phyloP scores from a whole-genome alignment of 2,329 filamentous ascomycete genomes.

The Penicillium sp. region DNA sequence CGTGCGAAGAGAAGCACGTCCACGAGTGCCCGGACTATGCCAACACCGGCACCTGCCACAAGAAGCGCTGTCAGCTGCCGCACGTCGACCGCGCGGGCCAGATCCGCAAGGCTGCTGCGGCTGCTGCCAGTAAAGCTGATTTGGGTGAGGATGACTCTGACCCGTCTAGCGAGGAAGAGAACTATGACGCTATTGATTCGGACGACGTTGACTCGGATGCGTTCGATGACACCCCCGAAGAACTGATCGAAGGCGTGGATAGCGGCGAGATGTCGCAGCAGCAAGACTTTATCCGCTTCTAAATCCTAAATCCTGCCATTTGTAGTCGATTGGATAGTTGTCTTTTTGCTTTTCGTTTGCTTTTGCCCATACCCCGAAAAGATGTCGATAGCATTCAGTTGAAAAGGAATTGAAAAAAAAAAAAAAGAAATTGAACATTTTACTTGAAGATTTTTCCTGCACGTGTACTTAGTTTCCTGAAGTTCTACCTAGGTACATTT shows the following conservation, averaged over 20 bases:
- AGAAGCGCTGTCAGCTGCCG: conserved; percentile 75
- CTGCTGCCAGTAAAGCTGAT: conserved; percentile 43
- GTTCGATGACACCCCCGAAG: conserved; percentile 44
- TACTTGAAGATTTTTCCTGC: not conserved
- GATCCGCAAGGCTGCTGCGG: conserved; percentile 55
- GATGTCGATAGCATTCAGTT: conserved; percentile 2
- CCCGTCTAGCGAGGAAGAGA: conserved; percentile 74
- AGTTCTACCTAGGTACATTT: not conserved
- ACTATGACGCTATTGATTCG: conserved; percentile 61
- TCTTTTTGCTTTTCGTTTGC: not conserved
- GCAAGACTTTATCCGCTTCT: conserved; percentile 54
- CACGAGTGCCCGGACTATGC: conserved; percentile 94
- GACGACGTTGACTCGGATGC: conserved; percentile 70
- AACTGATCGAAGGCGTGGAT: conserved; percentile 38
- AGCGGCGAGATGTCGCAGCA: conserved; percentile 52
- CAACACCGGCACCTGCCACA: conserved; percentile 81
- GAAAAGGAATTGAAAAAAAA: not conserved
- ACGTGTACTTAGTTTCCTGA: not conserved
- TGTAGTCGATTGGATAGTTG: conserved; percentile 12
- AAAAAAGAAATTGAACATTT: not conserved
- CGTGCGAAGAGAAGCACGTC: conserved; percentile 79
- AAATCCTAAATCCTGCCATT: conserved; percentile 8
- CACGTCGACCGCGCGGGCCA: conserved; percentile 87
- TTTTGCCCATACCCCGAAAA: conserved; percentile 13
- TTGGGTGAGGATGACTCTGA: conserved; percentile 61